These are phyloP conservation scores for Ceratobasidium sp. DNA, from an alignment of 1,284 basidiomycete species.

Conservation along the genomic window DNA sequence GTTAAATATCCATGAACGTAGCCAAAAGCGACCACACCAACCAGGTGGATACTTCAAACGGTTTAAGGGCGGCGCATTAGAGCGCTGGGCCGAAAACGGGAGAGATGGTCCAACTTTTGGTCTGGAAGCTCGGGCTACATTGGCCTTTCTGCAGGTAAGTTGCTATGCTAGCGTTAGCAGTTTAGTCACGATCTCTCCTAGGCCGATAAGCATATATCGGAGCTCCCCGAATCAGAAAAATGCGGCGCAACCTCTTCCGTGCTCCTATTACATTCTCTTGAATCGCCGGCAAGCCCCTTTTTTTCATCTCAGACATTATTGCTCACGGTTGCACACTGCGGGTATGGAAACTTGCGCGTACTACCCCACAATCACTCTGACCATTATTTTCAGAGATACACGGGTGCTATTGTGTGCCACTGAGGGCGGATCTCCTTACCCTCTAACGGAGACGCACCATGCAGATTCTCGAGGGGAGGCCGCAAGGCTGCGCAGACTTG, in stretches of 20 bases:
- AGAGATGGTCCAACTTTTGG: slow-evolving; percentile 65
- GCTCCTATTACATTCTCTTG: slow-evolving; percentile 86
- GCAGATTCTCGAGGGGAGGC: slow-evolving; percentile 90
- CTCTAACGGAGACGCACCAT: slow-evolving; percentile 93
- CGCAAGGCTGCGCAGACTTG: slow-evolving; percentile 85
- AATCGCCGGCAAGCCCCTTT: slow-evolving; percentile 78
- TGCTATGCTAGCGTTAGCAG: no score
- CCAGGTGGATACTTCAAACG: slow-evolving; percentile 84
- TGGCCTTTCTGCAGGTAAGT: slow-evolving; percentile 85
- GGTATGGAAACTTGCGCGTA: slow-evolving; percentile 62
- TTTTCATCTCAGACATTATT: slow-evolving; percentile 76
- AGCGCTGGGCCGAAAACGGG: slow-evolving; percentile 67
- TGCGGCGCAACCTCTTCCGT: slow-evolving; percentile 91
- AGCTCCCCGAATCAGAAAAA: slow-evolving; percentile 62
- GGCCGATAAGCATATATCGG: slow-evolving; percentile 71
- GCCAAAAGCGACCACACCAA: slow-evolving; percentile 5
- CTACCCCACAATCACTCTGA: slow-evolving; percentile 23
- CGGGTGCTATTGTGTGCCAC: slow-evolving; percentile 84
- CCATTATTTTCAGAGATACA: slow-evolving; percentile 73
- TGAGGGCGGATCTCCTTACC: slow-evolving; percentile 73
- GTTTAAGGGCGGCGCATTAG: slow-evolving; percentile 80
- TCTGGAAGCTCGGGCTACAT: slow-evolving; percentile 83
- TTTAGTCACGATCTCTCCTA: slow-evolving; percentile 44
- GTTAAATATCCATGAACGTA: neutral
- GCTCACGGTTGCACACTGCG: slow-evolving; percentile 91